Conservation (phyloP, 2,329 filamentous ascomycete species). For the Colletotrichum sp. region DNA sequence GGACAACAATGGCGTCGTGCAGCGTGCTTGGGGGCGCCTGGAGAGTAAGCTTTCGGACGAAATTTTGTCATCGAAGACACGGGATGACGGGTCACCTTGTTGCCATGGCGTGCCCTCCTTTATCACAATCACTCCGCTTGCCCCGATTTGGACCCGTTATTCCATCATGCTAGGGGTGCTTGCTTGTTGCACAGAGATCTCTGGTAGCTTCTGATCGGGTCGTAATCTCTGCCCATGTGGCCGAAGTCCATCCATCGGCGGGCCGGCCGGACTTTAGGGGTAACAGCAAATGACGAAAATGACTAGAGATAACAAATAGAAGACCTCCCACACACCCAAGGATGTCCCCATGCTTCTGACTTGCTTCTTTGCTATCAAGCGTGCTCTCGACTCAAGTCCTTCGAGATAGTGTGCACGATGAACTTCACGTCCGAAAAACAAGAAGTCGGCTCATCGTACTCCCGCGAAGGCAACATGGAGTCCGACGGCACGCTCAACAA, state of each 20-base stretch:
- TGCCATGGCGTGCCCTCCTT: not conserved
- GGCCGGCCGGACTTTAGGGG: not conserved
- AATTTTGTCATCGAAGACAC: not conserved
- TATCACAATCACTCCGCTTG: not conserved
- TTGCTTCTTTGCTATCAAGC: not conserved
- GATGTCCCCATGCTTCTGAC: not conserved
- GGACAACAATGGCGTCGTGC: not conserved
- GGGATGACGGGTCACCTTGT: not conserved
- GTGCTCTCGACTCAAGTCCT: not conserved
- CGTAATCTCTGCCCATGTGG: not conserved
- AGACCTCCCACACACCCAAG: not conserved
- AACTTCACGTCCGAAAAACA: not conserved
- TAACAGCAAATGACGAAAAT: not conserved
- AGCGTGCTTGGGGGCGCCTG: not conserved
- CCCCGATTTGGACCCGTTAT: not conserved
- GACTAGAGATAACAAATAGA: not conserved
- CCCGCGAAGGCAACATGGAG: conserved; percentile 12
- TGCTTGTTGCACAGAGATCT: not conserved
- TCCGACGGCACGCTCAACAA: conserved; percentile 15
- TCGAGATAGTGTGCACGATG: not conserved
- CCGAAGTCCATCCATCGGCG: not conserved
- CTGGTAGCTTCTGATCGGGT: not conserved
- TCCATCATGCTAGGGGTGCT: not conserved
- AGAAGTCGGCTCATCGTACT: not conserved
- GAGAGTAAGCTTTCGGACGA: not conserved